Conservation (phyloP, 768 basidiomycete species). For the Rubroboletus pulcherrimus region DNA sequence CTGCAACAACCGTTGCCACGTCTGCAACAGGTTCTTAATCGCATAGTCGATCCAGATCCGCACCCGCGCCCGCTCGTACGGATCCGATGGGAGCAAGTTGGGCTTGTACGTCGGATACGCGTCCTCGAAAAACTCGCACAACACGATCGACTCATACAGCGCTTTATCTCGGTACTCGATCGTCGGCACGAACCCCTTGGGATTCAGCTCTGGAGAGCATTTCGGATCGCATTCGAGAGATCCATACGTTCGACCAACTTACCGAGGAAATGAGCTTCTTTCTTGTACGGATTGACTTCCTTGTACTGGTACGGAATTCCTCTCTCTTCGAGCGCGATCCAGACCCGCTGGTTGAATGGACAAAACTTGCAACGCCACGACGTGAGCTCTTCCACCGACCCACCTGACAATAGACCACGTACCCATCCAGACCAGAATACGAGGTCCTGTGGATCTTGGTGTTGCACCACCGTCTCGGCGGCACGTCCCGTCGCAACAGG, state of each 20-base stretch:
- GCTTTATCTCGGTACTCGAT: slow-evolving; percentile 49
- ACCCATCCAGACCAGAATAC: slow-evolving; percentile 63
- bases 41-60: slow-evolving; percentile 59
- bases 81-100: slow-evolving; percentile 49
- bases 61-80: slow-evolving; percentile 46
- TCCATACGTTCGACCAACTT: neutral
- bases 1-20: slow-evolving; percentile 46
- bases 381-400: neutral
- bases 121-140: slow-evolving; percentile 68
- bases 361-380: slow-evolving; percentile 39
- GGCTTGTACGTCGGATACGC: slow-evolving; percentile 41
- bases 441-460: slow-evolving; percentile 50
- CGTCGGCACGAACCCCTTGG: slow-evolving; percentile 65
- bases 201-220: slow-evolving; percentile 45
- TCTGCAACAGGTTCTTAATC: slow-evolving; percentile 49
- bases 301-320: slow-evolving; percentile 65
- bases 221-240: too few relatives aligned
- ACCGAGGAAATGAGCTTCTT: slow-evolving; percentile 55
- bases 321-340: slow-evolving; percentile 66
- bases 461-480: slow-evolving; percentile 46
- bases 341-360: slow-evolving; percentile 56
- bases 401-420: slow-evolving; percentile 2
- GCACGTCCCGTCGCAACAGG: slow-evolving; percentile 59
- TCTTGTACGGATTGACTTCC: slow-evolving; percentile 70
- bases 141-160: slow-evolving; percentile 60